Conservation (phyloP, 163 green algal genomes). For the Picocystis sp. region DNA sequence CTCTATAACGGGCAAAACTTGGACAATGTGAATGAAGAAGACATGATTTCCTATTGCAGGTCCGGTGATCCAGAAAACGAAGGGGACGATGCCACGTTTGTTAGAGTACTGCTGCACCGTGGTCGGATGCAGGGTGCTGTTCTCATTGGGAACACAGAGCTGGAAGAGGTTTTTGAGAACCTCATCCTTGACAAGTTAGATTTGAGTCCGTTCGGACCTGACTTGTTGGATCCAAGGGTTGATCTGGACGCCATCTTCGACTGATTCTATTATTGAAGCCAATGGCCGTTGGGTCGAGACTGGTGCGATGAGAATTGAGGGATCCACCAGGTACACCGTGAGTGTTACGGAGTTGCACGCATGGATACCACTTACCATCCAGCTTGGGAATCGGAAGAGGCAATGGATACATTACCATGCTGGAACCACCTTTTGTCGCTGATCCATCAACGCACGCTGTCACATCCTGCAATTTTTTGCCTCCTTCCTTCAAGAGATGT, state of each 20-base stretch:
- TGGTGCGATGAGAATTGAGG: too few species aligned
- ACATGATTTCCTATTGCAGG: conserved; percentile 36
- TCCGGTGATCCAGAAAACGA: conserved; percentile 5
- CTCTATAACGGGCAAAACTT: conserved; percentile 71
- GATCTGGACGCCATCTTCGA: conserved; percentile 66
- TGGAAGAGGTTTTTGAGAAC: conserved; percentile 76
- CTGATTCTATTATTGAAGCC: conserved; percentile 8
- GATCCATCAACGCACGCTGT: too few species aligned
- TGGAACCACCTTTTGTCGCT: too few species aligned
- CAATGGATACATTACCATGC: too few species aligned
- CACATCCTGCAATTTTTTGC: too few species aligned
- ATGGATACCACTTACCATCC: too few species aligned
- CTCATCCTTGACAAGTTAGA: conserved; percentile 73
- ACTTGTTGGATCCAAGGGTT: conserved; percentile 53
- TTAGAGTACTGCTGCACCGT: conserved; percentile 53
- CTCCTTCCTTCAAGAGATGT: too few species aligned
- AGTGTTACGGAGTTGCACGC: too few species aligned
- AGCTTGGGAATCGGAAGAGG: too few species aligned
- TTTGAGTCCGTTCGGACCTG: conserved; percentile 34
- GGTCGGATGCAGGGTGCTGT: conserved; percentile 47
- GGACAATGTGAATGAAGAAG: conserved; percentile 24
- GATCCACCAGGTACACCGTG: too few species aligned
- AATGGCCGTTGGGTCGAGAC: too few species aligned
- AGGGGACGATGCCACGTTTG: conserved; percentile 34
- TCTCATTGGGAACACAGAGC: conserved; percentile 61